phyloP scores from a whole-genome alignment of 1,139 yeast species.

The Groenewaldozyma auringiensis region DNA sequence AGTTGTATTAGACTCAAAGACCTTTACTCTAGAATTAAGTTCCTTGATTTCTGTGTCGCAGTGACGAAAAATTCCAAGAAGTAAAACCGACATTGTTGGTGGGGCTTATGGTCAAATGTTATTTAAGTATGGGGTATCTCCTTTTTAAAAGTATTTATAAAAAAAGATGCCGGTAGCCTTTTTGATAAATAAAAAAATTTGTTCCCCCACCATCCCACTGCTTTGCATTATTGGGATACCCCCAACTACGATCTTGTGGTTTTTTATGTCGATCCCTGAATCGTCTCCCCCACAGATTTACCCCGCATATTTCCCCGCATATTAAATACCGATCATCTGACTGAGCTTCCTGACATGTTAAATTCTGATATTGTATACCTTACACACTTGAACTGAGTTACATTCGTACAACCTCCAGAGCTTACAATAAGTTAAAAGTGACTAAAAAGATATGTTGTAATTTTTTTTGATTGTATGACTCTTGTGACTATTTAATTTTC shows the following conservation, averaged over 20 bases:
- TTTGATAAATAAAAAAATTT: too few relatives aligned
- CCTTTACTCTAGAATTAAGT: neutral
- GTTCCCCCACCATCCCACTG: neutral
- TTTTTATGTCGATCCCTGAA: neutral
- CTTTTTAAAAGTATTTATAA: too few relatives aligned
- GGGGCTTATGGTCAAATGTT: neutral
- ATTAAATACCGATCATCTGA: too few relatives aligned
- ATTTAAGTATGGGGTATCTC: neutral
- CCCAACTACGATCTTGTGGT: neutral
- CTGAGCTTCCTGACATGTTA: too few relatives aligned
- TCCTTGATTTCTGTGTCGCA: constrained; percentile 1
- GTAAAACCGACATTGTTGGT: neutral
- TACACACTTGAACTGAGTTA: too few relatives aligned
- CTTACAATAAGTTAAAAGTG: too few relatives aligned
- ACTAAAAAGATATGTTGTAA: too few relatives aligned
- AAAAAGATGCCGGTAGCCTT: too few relatives aligned
- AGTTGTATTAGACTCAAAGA: neutral
- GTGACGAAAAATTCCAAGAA: constrained; percentile 3
- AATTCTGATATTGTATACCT: too few relatives aligned
- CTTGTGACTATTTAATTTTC: neutral
- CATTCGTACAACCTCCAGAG: too few relatives aligned
- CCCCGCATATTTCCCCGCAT: too few relatives aligned
- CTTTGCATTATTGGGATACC: neutral
- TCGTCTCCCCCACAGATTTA: neutral
- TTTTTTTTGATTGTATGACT: too few relatives aligned